phyloP scores from a whole-genome alignment of 1,139 yeast genomes.

The Debaryomycetaceae sp. region DNA sequence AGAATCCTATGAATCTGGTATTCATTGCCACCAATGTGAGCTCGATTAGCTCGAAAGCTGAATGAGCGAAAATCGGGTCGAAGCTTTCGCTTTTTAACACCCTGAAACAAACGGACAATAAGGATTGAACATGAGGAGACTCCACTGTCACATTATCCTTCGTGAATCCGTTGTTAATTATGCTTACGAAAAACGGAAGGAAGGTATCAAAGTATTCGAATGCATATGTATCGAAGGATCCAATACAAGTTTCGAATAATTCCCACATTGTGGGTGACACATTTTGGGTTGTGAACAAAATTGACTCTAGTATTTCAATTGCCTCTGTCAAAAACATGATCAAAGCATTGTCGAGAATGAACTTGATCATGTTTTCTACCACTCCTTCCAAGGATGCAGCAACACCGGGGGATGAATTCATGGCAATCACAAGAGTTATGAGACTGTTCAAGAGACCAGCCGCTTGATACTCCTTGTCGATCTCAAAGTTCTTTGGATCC shows the following conservation, averaged over 20 bases:
- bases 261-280: constrained; percentile 49
- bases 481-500: constrained; percentile 23
- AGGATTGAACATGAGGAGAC: constrained; percentile 36
- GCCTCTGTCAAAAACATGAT: constrained; percentile 44
- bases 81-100: constrained; percentile 31
- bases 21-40: constrained; percentile 38
- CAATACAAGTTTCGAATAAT: constrained; percentile 39
- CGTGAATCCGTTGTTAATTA: constrained; percentile 46
- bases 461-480: constrained; percentile 52
- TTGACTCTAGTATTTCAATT: constrained; percentile 49
- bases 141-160: constrained; percentile 30
- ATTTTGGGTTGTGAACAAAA: constrained; percentile 36
- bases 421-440: constrained; percentile 50
- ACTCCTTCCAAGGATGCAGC: constrained; percentile 38
- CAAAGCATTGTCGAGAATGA: constrained; percentile 49
- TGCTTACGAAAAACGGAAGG: constrained; percentile 47
- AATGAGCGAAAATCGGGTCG: constrained; percentile 42
- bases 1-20: constrained; percentile 27
- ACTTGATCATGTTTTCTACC: constrained; percentile 38
- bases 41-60: constrained; percentile 41
- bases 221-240: constrained; percentile 52
- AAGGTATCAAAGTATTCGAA: constrained; percentile 49
- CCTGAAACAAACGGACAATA: constrained; percentile 36
- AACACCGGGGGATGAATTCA: constrained; percentile 47
- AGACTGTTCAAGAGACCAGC: constrained; percentile 49